phyloP scores from a whole-genome alignment of 2,329 filamentous ascomycete genomes.

The Parastagonospora nodorum region DNA sequence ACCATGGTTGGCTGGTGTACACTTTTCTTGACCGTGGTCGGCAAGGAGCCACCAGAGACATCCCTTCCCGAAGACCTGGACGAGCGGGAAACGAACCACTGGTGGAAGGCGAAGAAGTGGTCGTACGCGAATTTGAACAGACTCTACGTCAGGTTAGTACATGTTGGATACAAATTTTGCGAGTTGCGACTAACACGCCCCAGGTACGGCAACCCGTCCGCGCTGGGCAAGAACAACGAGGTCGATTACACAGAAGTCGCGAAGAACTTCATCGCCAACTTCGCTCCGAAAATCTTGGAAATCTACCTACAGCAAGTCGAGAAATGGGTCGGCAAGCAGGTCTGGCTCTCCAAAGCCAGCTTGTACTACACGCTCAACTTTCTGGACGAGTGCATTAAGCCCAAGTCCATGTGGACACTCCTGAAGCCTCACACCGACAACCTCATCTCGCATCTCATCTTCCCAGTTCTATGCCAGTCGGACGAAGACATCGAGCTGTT shows the following conservation, averaged over 20 bases:
- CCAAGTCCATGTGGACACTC: conserved; percentile 95
- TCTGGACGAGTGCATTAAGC: conserved; percentile 95
- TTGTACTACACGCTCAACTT: conserved; percentile 93
- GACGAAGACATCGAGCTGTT: conserved; percentile 94
- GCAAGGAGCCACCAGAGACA: conserved; percentile 78
- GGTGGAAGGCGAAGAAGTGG: conserved; percentile 99
- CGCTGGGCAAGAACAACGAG: conserved; percentile 72
- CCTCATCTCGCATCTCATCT: conserved; percentile 91
- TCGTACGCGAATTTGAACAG: conserved; percentile 97
- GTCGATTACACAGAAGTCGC: conserved; percentile 81
- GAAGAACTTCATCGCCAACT: conserved; percentile 86
- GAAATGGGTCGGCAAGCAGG: conserved; percentile 93
- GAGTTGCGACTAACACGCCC: conserved; percentile 16
- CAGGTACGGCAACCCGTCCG: conserved; percentile 87
- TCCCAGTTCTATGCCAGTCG: conserved; percentile 90
- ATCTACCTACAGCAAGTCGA: conserved; percentile 94
- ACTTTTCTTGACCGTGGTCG: conserved; percentile 87
- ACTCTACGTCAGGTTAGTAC: conserved; percentile 80
- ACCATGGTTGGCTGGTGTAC: conserved; percentile 95
- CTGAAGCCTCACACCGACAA: conserved; percentile 93
- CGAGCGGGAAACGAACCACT: conserved; percentile 91
- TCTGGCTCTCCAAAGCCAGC: conserved; percentile 93
- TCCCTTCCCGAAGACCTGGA: conserved; percentile 80
- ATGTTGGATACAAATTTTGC: background rate
- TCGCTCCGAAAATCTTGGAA: conserved; percentile 95